Evolutionary conservation across 139 green algal species (phyloP).

Genomic region (Volvox reticuliferus): DNA sequence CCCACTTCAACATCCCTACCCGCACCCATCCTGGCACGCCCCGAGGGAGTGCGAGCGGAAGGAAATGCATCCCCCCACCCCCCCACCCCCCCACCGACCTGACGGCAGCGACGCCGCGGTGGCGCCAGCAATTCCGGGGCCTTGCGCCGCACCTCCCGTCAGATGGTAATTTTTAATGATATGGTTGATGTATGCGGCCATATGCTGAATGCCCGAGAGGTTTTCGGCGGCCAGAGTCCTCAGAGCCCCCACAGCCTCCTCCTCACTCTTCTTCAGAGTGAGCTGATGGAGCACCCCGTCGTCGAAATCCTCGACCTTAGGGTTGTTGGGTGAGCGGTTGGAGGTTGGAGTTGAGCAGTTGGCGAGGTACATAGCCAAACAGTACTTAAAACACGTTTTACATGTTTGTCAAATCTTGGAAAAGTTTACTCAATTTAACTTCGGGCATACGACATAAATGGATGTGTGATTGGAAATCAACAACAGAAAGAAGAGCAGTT

Average conservation of each 20-base stretch:
- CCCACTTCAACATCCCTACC: no score
- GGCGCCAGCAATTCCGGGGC: background rate
- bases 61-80: background rate
- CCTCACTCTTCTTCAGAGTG: conserved; percentile 61
- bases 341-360: no score
- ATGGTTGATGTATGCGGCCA: conserved; percentile 72
- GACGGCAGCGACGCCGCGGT: conserved; percentile 21
- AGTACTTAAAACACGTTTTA: no score
- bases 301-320: conserved; percentile 68
- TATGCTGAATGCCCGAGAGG: conserved; percentile 62
- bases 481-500: no score
- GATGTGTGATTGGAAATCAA: no score
- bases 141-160: background rate
- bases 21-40: no score
- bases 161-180: conserved; percentile 63
- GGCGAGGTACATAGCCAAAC: no score
- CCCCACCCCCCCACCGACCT: background rate
- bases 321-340: background rate
- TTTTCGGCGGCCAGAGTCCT: conserved; percentile 57
- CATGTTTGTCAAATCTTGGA: no score
- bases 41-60: no score
- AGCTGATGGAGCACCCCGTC: conserved; percentile 73
- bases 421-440: no score
- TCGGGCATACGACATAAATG: no score
- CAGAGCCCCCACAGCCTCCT: conserved; percentile 66